Base-by-base conservation (phyloP, 345 rosid genomes). In the Salix brachista region DNA sequence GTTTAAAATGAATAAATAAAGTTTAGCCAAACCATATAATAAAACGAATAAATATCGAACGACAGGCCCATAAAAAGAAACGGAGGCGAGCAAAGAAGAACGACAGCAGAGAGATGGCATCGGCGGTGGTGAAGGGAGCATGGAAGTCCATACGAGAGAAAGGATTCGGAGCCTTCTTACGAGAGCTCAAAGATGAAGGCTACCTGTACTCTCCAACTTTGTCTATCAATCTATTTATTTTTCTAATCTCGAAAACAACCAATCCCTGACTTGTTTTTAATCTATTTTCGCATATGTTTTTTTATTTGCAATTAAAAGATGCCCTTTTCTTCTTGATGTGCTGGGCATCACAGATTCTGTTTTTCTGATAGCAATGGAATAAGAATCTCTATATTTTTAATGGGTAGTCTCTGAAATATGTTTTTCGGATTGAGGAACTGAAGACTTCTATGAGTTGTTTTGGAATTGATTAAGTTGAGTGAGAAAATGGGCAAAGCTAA, bases 141-240 rank as follows among this genome's bases (percentile, higher is more conserved):
- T 34, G 88, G 84, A 86, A 82, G 84, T 56, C 92, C 80, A 87
- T 93, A 83, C 87, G 78, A 70, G 97, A 91, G 84, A 92, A 80
- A 83, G 99, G 98, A 14, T 48, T 93, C 58, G 90, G 92, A 56
- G 70, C 77, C 79, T 91, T 96, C 81, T 26, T 93, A 16, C 77
- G 89, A 44, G 88, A 86, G 79, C 87, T 92, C 52, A 91, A 85
- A 71, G 92, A 86, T 54, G 98, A 90, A 67, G 99, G 99, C 83
- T 92, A 83, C 80, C 5, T 80, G 98, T 93, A 17, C 70, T 56
- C 67, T 12, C 41, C 56, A 14, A 14, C 39, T 70, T 11, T 77
- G 39, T 60, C 23, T 58, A 17, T 65, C 18, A n/a, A 26, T 70
- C 21, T 52, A 74, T 28, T 67, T 7, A 3, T 44, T 14, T 68